Base-by-base conservation (phyloP, 352 stramenopile species). In the Phytopythium litorale region DNA sequence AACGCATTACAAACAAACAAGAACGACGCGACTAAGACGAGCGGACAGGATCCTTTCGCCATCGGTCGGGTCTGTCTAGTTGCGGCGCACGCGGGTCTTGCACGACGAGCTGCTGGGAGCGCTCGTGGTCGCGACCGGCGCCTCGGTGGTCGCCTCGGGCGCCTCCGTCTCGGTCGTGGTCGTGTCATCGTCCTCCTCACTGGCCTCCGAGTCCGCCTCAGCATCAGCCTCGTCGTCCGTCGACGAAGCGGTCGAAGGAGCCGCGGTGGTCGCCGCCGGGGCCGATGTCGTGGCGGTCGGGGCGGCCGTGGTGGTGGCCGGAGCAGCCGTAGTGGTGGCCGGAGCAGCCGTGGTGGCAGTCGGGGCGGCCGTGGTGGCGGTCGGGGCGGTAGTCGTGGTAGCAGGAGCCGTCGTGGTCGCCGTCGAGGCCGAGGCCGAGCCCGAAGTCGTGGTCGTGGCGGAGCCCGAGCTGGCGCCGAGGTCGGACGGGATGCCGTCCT, bases 401-500 rank as follows among this genome's bases (percentile, higher is more conserved):
- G 66, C 42, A n/a, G 59, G 37, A 50, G 40, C 37, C 7, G 55
- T 21, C 3, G 57, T 61, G 21, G 55, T 60, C 5, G 37, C 19
- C 2, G 33, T 48, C 28, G 55, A 28, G 18, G 53, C 18, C 25
- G 53, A 46, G 30, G 23, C 15, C 7, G 53, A 50, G 25, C 25
- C 35, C 25, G 50, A 28, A 8, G 61, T 64, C n/a, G 51, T 72
- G 18, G 64, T 63, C 19, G 45, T 70, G 25, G 62, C 50, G n/a
- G 51, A 66, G 19, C 55, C 46, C 5, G 62, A 49, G 5, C 50
- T 54, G 30, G 66, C 72, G 33, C 73, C 65, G 15, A 59, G 46
- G 46, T 65, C 70, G 25, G 65, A 79, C 30, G 71, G 70, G 56
- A 84, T 64, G 40, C 63, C 62, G 56, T 77, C 75, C 59, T 84